Conservation (phyloP, 2,329 filamentous ascomycete genomes). For the Penicillium sp. region DNA sequence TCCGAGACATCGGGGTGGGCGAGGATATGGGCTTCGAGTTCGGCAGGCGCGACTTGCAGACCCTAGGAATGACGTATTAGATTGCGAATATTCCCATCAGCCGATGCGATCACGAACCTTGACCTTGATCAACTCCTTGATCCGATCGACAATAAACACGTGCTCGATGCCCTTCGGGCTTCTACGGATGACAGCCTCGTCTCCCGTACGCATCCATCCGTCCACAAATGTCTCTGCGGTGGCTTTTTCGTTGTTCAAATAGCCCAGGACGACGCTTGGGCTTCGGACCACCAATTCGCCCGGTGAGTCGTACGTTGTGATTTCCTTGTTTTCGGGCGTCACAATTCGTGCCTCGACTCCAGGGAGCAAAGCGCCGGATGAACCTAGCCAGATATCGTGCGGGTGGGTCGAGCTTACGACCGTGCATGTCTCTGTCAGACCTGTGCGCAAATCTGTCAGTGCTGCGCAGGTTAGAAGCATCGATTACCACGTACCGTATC, state of each 20-base stretch:
- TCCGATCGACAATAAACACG: constrained; percentile 73
- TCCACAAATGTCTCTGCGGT: constrained; percentile 72
- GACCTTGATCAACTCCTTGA: constrained; percentile 70
- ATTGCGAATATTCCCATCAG: not conserved
- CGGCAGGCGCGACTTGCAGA: constrained; percentile 72
- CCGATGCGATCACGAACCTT: constrained; percentile 45
- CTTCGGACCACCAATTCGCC: constrained; percentile 74
- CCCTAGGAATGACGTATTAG: constrained; percentile 44
- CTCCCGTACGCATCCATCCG: constrained; percentile 75
- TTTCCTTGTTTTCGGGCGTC: constrained; percentile 58
- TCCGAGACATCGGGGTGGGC: constrained; percentile 67
- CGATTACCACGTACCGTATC: constrained; percentile 49
- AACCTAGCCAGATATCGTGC: constrained; percentile 61
- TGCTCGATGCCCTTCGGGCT: constrained; percentile 64
- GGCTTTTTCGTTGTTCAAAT: constrained; percentile 76
- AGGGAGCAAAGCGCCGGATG: constrained; percentile 62
- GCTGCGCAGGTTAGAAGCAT: constrained; percentile 1
- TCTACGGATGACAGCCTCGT: constrained; percentile 65
- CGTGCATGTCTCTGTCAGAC: constrained; percentile 68
- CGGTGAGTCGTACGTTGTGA: constrained; percentile 61
- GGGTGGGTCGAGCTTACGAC: constrained; percentile 53
- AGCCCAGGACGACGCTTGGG: constrained; percentile 70
- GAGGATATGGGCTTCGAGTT: constrained; percentile 71
- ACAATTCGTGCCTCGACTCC: constrained; percentile 59
- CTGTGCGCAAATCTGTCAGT: constrained; percentile 31